These are phyloP conservation scores for Botrytis porri DNA, from an alignment of 2,329 filamentous ascomycete genomes.

Conservation along the genomic window DNA sequence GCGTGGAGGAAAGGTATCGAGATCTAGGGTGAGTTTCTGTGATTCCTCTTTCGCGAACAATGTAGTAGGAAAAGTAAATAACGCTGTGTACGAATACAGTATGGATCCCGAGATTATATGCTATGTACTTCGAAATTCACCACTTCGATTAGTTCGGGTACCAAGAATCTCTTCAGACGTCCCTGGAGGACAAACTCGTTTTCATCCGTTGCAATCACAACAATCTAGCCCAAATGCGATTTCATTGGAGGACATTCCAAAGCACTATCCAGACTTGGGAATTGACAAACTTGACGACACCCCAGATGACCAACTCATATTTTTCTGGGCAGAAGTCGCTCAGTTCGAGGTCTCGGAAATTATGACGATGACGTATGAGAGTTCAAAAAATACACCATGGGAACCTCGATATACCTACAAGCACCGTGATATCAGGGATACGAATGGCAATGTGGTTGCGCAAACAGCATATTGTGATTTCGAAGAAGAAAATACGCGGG, in stretches of 20 bases:
- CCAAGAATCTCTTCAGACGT: background rate
- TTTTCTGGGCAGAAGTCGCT: background rate
- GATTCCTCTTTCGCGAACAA: background rate
- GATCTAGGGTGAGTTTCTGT: background rate
- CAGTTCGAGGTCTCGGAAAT: background rate
- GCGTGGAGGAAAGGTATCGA: background rate
- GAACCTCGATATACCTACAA: background rate
- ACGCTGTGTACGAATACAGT: background rate
- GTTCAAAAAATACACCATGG: background rate
- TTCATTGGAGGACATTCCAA: background rate
- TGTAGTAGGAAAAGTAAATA: background rate
- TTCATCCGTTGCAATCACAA: background rate
- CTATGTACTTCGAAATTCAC: slow-evolving; percentile 2
- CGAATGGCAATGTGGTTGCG: background rate
- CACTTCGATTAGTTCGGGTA: background rate
- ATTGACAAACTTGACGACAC: background rate
- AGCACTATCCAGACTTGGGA: background rate
- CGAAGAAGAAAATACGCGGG: background rate
- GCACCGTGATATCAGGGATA: background rate
- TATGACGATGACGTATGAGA: background rate
- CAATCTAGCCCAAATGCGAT: background rate
- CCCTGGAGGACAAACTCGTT: background rate
- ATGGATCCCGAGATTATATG: background rate
- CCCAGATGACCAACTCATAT: background rate
- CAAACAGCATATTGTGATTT: background rate